Base-by-base conservation (phyloP, 1,284 basidiomycete species). In the Ustilago nuda region DNA sequence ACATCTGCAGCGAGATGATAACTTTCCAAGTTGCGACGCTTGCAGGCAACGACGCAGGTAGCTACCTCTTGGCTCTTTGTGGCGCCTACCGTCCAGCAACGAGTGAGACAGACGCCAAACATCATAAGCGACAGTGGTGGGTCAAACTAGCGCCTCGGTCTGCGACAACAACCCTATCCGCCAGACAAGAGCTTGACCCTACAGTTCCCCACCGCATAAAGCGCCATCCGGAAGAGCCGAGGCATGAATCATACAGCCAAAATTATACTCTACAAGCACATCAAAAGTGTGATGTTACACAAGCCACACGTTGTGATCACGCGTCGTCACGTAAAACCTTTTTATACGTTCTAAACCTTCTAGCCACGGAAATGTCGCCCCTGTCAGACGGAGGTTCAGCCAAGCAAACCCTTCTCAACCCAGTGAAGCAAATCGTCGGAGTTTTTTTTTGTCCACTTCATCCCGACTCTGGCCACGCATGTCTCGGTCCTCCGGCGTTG, bases 261-360 rank as follows among this genome's bases (percentile, higher is more conserved):
- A 15, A 50, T 3, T 15, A 32, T 9, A 30, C 30, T 27, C 15
- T 32, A 27, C 27, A 11, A 32, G 35, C 33, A 35, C 51, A 52
- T 35, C 7, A 8, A 41, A 15, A 30, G 37, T 30, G 54, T 39
- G 54, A 55, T 55, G 35, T 41, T 41, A 27, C 53, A 37, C 53
- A 55, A 55, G 36, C 33, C 54, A 55, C 54, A 55, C 4, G 19
- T n/a, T 55, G 54, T 55, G 54, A 55, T 55, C 54, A 55, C 54
- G 37, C 54, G 54, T 55, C 54, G 54, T 41, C 30, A 0, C n/a
- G 15, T 11, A 55, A 50, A 50, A 48, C 13, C 27, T 50, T 50
- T 27, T 13, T 5, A 50, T 33, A 48, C 13, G 11, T 50, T 50
- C 48, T 13, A 12, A 50, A 50, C 48, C 43, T 50, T 50, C 23